phyloP scores from a whole-genome alignment of 164 flowering plant genomes.

The Nelumbo lutea region DNA sequence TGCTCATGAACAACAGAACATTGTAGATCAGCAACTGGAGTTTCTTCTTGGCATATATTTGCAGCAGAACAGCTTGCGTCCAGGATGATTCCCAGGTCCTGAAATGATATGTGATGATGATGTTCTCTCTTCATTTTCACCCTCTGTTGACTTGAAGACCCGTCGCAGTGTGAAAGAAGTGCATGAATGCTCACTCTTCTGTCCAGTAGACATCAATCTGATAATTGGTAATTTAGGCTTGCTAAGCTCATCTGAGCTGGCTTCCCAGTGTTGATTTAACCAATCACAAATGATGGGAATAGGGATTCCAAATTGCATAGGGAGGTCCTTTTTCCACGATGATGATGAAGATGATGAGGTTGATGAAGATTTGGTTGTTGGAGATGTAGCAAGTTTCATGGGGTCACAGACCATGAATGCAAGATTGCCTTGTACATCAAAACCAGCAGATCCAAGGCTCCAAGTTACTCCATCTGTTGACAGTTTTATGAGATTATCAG shows the following conservation, averaged over 20 bases:
- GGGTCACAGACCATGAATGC: slow-evolving; percentile 99
- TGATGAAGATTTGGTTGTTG: slow-evolving; percentile 69
- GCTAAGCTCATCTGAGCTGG: slow-evolving; percentile 83
- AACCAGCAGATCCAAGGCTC: slow-evolving; percentile 96
- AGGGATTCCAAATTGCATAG: slow-evolving; percentile 93
- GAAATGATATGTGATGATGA: slow-evolving; percentile 49
- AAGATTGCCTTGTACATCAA: slow-evolving; percentile 91
- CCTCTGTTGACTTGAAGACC: slow-evolving; percentile 74
- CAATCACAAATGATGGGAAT: slow-evolving; percentile 87
- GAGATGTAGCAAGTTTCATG: slow-evolving; percentile 97
- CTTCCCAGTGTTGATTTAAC: slow-evolving; percentile 98
- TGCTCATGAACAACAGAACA: slow-evolving; percentile 41
- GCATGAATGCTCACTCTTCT: slow-evolving; percentile 81
- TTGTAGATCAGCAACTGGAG: slow-evolving; percentile 13
- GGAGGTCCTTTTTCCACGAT: slow-evolving; percentile 74
- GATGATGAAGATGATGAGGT: slow-evolving; percentile 70
- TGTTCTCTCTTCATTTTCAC: slow-evolving; percentile 46
- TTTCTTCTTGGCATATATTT: slow-evolving; percentile 35
- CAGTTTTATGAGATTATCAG: slow-evolving; percentile 90
- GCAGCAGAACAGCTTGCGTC: slow-evolving; percentile 38
- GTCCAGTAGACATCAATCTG: slow-evolving; percentile 82
- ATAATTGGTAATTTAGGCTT: slow-evolving; percentile 84
- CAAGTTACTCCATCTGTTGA: slow-evolving; percentile 79
- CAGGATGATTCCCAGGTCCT: slow-evolving; percentile 36
- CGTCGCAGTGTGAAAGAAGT: slow-evolving; percentile 73